phyloP scores from a whole-genome alignment of 345 rosid genomes.

The Gossypium raimondii region DNA sequence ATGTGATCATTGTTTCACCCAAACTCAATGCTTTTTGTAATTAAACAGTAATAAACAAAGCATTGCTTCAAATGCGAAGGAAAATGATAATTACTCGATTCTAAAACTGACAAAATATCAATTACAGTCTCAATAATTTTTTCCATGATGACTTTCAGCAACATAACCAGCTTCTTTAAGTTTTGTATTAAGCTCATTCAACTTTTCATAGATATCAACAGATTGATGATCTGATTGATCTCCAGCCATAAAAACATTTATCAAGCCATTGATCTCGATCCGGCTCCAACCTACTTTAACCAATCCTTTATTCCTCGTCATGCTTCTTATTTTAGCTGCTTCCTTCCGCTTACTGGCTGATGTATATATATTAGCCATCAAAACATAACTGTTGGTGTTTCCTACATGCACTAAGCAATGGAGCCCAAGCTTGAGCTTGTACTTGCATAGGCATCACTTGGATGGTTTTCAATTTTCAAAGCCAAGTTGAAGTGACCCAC shows the following conservation, averaged over 20 bases:
- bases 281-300: constrained; percentile 41
- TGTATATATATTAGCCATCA: constrained; percentile 42
- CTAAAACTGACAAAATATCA: too few relatives aligned
- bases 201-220: constrained; percentile 35
- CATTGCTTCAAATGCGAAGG: too few relatives aligned
- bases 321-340: constrained; percentile 31
- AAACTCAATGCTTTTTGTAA: too few relatives aligned
- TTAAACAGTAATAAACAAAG: too few relatives aligned
- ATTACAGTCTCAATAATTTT: too few relatives aligned
- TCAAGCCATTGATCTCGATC: constrained; percentile 37
- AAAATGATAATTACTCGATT: neutral
- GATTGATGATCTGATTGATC: constrained; percentile 33
- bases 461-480: constrained; percentile 24
- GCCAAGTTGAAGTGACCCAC: constrained; percentile 45
- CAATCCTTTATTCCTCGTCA: constrained; percentile 34
- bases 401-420: constrained; percentile 39
- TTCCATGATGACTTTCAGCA: constrained; percentile 21
- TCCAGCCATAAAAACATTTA: constrained; percentile 46
- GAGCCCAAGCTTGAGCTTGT: constrained; percentile 37
- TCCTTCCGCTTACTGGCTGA: constrained; percentile 42
- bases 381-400: constrained; percentile 35
- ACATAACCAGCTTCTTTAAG: constrained; percentile 41
- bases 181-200: constrained; percentile 41
- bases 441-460: constrained; percentile 42
- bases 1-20: too few relatives aligned